phyloP scores from a whole-genome alignment of 169 alveolate genomes.

The Plasmodium knowlesi region DNA sequence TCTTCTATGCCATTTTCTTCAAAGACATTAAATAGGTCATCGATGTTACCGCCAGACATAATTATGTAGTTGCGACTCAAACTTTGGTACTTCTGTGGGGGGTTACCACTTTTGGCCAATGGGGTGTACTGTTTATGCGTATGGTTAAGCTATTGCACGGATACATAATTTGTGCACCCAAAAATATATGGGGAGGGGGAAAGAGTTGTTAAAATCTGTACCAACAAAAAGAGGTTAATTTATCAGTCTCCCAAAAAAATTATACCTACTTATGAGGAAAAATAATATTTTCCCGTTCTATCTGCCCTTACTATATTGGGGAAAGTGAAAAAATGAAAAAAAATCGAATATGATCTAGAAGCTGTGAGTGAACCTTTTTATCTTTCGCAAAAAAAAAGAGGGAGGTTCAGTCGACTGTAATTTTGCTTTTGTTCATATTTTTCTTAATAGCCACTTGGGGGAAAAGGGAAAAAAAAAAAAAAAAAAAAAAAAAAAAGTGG shows the following conservation, averaged over 20 bases:
- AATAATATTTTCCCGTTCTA: neutral
- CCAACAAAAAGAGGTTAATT: neutral
- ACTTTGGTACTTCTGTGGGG: neutral
- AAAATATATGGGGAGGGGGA: neutral
- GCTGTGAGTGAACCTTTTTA: neutral
- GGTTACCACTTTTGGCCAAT: neutral
- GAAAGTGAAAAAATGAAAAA: neutral
- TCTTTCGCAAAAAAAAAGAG: neutral
- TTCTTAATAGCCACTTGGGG: neutral
- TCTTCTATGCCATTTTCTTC: conserved; percentile 37
- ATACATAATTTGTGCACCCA: neutral
- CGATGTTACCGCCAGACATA: conserved; percentile 62
- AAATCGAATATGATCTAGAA: neutral
- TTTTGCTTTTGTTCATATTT: neutral
- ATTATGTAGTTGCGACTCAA: neutral
- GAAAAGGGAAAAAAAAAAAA: neutral
- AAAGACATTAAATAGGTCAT: conserved; percentile 67
- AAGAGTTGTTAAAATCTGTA: neutral
- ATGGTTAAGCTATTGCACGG: neutral
- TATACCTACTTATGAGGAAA: neutral
- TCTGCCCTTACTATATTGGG: neutral
- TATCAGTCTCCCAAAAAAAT: neutral
- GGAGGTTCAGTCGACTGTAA: neutral
- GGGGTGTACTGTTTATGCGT: neutral
- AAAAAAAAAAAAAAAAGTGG: neutral